Base-by-base conservation (phyloP, 2,329 filamentous ascomycete genomes). In the Pseudocercospora musae region DNA sequence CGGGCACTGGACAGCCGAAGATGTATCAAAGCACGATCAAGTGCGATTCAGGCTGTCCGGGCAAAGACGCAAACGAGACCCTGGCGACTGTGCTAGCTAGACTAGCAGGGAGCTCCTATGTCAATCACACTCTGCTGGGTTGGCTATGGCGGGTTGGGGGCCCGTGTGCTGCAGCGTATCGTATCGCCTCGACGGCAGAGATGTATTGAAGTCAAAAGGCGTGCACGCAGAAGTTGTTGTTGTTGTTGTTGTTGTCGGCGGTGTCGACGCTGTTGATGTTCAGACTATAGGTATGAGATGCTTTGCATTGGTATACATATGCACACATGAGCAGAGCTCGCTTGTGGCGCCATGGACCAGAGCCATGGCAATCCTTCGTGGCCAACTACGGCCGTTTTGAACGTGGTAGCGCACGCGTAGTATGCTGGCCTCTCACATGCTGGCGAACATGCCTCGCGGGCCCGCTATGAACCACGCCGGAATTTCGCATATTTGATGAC, bases 41-140 rank as follows among this genome's bases (percentile, higher is more conserved):
- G 42, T 46, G 42, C 42, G 42, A 46, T 18, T 46, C 42, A 46
- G 2, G 42, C 42, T n/a, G n/a, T n/a, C n/a, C n/a, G n/a, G n/a
- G n/a, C 53, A 15, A n/a, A 9, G 31, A 40, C 53, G 53, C 15
- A 54, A 54, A 54, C 50, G 50, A 54, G 50, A 54, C 50, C 50
- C 50, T 54, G 50, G 50, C 27, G 27, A 54, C 50, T 18, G n/a
- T 18, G 21, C 50, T 37, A 21, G n/a, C 25, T 10, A n/a, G 29
- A 23, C 50, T 54, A 54, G 50, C 50, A 54, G 50, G 50, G 50
- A 54, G 13, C 13, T n/a, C 29, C 25, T n/a, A n/a, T n/a, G n/a
- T 50, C 7, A 48, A 48, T 48, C 44, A 48, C 48, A 50, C 48
- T 27, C 23, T 18, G 15, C 23, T 23, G 23, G 48, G 48, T 50